phyloP scores from a whole-genome alignment of 2,329 filamentous ascomycete genomes.

The Onygenales sp. region DNA sequence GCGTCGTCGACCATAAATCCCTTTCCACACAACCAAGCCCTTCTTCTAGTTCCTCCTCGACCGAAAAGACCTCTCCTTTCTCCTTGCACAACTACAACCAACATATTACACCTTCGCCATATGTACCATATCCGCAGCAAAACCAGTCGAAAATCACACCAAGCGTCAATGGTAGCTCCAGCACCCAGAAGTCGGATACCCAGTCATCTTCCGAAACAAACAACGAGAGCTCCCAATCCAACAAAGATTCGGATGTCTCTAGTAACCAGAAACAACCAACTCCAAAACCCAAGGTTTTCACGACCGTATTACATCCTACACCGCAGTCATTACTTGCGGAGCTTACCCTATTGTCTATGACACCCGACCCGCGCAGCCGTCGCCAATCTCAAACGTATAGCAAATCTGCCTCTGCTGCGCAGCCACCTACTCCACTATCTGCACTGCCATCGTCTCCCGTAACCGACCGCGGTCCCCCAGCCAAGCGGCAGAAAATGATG shows the following conservation, averaged over 20 bases:
- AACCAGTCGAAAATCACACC: conserved; percentile 37
- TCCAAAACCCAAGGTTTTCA: conserved; percentile 54
- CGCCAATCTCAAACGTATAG: conserved; percentile 36
- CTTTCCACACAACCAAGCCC: conserved; percentile 50
- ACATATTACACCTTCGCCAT: conserved; percentile 82
- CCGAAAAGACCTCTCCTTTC: conserved; percentile 57
- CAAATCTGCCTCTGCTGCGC: conserved; percentile 33
- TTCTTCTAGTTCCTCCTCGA: conserved; percentile 44
- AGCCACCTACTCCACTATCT: conserved; percentile 58
- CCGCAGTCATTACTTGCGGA: conserved; percentile 65
- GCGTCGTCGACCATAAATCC: conserved; percentile 80
- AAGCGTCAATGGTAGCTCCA: background rate
- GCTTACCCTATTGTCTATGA: conserved; percentile 64
- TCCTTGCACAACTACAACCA: conserved; percentile 90
- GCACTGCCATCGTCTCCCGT: conserved; percentile 54
- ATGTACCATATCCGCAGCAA: conserved; percentile 59
- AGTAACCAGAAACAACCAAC: conserved; percentile 36
- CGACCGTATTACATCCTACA: conserved; percentile 78
- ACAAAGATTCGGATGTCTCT: conserved; percentile 44
- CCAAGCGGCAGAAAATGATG: conserved; percentile 67
- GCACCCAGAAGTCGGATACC: background rate
- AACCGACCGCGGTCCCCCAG: conserved; percentile 41
- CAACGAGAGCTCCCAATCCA: conserved; percentile 26
- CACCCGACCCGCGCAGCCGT: conserved; percentile 48
- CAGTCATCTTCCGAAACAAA: conserved; percentile 11